A percentile compares a stretch with the other conserved stretches of the same genome.
phyloP scores from a whole-genome alignment of 139 green algal genomes.

The Diplosphaera chodatii region DNA sequence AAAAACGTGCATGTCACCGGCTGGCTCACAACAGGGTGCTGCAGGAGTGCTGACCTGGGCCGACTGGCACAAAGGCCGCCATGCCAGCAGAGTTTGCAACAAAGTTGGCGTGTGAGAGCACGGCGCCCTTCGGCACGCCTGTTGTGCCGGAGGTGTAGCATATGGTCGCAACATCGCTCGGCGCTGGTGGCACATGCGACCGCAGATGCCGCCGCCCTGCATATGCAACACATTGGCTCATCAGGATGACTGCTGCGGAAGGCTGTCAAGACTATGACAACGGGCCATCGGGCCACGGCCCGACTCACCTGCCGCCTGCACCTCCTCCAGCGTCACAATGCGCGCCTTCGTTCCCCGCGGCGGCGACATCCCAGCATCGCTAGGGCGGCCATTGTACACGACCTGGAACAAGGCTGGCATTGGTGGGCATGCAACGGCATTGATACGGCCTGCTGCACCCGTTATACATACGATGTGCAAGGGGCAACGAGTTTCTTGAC shows the following conservation, averaged over 20 bases:
- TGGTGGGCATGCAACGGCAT: too few relatives aligned
- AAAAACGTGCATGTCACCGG: too few relatives aligned
- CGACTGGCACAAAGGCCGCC: neutral
- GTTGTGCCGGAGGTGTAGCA: slow-evolving; percentile 94
- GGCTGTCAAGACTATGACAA: too few relatives aligned
- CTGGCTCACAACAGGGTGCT: too few relatives aligned
- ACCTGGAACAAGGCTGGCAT: too few relatives aligned
- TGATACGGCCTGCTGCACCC: too few relatives aligned
- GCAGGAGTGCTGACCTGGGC: too few relatives aligned
- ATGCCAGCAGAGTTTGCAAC: slow-evolving; percentile 62
- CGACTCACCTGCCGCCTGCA: slow-evolving; percentile 36
- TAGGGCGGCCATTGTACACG: slow-evolving; percentile 34
- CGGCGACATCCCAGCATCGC: slow-evolving; percentile 9
- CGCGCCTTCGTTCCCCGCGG: slow-evolving; percentile 27
- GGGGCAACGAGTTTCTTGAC: too few relatives aligned
- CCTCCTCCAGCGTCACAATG: slow-evolving; percentile 55
- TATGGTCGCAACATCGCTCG: slow-evolving; percentile 79
- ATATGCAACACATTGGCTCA: too few relatives aligned
- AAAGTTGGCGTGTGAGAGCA: slow-evolving; percentile 75
- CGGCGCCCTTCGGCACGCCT: slow-evolving; percentile 82
- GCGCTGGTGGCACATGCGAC: slow-evolving; percentile 65
- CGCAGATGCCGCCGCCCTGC: slow-evolving; percentile 54
- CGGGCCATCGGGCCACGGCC: too few relatives aligned
- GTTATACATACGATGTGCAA: too few relatives aligned
- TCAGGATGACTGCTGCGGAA: too few relatives aligned